Percentiles rank a stretch among this genome's conserved stretches.
Conservation (phyloP, 331 rosid species). For the Ulmus americana region DNA sequence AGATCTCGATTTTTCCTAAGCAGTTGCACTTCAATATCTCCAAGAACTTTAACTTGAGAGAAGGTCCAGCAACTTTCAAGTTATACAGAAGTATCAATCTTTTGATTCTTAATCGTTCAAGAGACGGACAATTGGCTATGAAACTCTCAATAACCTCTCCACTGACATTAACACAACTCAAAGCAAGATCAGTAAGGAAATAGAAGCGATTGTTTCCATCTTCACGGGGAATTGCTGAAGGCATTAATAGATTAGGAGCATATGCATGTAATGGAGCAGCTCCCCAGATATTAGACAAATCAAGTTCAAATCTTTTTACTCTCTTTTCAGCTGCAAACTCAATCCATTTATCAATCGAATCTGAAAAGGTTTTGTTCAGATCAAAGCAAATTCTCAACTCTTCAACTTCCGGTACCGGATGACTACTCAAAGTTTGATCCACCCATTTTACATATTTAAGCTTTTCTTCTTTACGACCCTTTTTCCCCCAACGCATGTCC, state of each 20-base stretch:
- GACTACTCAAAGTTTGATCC: neutral
- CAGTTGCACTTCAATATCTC: neutral
- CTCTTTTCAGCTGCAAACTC: neutral
- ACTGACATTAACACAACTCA: neutral
- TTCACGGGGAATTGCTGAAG: neutral
- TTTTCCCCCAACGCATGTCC: neutral
- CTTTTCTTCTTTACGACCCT: neutral
- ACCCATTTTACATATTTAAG: neutral
- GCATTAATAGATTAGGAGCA: neutral
- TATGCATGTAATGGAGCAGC: neutral
- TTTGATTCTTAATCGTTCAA: neutral
- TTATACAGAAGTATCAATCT: neutral
- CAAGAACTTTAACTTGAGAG: neutral
- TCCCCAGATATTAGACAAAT: neutral
- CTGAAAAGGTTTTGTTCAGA: neutral
- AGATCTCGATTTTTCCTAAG: neutral
- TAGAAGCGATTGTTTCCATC: neutral
- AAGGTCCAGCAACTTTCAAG: neutral
- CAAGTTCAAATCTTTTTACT: neutral
- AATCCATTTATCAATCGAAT: neutral
- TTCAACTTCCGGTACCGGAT: neutral
- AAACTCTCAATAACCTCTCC: neutral
- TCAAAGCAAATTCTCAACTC: neutral
- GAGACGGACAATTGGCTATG: neutral
- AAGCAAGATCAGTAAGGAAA: neutral